Evolutionary conservation across 2,329 filamentous ascomycete genomes (phyloP).

Genomic region (Penicillium sp.): DNA sequence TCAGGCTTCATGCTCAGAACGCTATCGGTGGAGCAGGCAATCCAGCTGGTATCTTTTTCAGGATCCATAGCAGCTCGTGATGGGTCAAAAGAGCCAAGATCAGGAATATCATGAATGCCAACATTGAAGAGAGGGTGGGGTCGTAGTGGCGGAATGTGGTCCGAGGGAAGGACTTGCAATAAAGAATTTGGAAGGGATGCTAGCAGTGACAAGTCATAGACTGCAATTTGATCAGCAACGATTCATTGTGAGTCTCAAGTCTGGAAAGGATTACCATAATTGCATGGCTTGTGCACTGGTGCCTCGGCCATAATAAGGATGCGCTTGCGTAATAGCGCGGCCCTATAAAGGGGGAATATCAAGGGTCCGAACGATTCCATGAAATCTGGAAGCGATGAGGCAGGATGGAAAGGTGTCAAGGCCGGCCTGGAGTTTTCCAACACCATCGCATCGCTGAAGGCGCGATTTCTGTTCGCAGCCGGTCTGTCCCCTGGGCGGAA

Average conservation of each 20-base stretch:
- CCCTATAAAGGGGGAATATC: slow-evolving; percentile 87
- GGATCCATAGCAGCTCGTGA: slow-evolving; percentile 39
- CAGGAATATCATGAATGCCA: slow-evolving; percentile 88
- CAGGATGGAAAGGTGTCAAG: slow-evolving; percentile 79
- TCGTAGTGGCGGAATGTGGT: slow-evolving; percentile 61
- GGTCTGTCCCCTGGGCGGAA: slow-evolving; percentile 55
- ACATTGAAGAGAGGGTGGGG: slow-evolving; percentile 87
- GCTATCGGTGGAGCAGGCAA: slow-evolving; percentile 93
- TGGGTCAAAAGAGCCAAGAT: slow-evolving; percentile 66
- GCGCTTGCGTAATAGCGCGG: slow-evolving; percentile 80
- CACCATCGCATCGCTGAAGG: slow-evolving; percentile 46
- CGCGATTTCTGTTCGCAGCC: slow-evolving; percentile 34
- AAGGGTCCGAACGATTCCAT: slow-evolving; percentile 85
- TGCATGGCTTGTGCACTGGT: slow-evolving; percentile 81
- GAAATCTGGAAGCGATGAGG: slow-evolving; percentile 75
- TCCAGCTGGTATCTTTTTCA: slow-evolving; percentile 66
- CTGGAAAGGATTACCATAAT: slow-evolving; percentile 68
- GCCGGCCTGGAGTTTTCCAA: slow-evolving; percentile 53
- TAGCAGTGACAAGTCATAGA: slow-evolving; percentile 91
- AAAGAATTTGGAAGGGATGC: slow-evolving; percentile 81
- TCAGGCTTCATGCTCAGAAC: slow-evolving; percentile 83
- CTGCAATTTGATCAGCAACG: slow-evolving; percentile 49
- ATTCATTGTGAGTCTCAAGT: background rate
- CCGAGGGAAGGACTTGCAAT: slow-evolving; percentile 66
- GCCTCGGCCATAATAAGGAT: slow-evolving; percentile 85